Percentiles rank a stretch among this genome's conserved stretches.
Evolutionary conservation across 768 basidiomycete species (phyloP).

Genomic region (Piloderma croceum): DNA sequence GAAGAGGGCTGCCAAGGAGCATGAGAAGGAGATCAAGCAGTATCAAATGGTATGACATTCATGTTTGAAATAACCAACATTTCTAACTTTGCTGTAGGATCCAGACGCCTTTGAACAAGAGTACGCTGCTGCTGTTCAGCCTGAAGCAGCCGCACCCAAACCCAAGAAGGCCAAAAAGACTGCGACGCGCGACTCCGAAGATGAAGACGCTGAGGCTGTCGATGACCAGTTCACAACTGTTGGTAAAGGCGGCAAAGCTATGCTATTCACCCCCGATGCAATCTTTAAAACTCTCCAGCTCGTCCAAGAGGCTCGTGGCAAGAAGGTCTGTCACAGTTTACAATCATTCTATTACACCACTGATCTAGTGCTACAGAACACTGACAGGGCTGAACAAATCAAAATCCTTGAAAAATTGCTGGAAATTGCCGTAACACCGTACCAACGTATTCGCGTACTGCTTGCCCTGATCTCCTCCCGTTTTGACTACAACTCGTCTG

Average conservation of each 20-base stretch:
- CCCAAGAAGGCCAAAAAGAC: conserved; percentile 34
- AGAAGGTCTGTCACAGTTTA: conserved; percentile 60
- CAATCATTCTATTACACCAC: neutral
- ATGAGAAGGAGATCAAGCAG: conserved; percentile 72
- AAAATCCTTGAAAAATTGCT: conserved; percentile 83
- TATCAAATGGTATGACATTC: conserved; percentile 73
- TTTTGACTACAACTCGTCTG: conserved; percentile 93
- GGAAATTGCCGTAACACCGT: conserved; percentile 79
- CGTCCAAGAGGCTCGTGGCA: conserved; percentile 90
- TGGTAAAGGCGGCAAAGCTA: conserved; percentile 80
- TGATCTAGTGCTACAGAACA: conserved; percentile 58
- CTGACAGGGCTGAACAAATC: conserved; percentile 92
- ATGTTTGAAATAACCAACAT: neutral
- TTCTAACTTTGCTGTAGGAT: conserved; percentile 47
- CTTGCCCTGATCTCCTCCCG: conserved; percentile 90
- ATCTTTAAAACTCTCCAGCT: conserved; percentile 91
- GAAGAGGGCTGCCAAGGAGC: conserved; percentile 85
- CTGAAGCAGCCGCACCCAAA: conserved; percentile 34
- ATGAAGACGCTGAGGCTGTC: conserved; percentile 33
- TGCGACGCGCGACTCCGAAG: conserved; percentile 30
- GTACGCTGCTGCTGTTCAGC: conserved; percentile 50
- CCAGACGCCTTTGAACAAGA: conserved; percentile 82
- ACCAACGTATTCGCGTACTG: conserved; percentile 91
- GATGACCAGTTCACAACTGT: conserved; percentile 84
- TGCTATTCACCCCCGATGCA: conserved; percentile 75